Base-by-base conservation (phyloP, 129 eudicot genomes). In the Flaveria brownii region DNA sequence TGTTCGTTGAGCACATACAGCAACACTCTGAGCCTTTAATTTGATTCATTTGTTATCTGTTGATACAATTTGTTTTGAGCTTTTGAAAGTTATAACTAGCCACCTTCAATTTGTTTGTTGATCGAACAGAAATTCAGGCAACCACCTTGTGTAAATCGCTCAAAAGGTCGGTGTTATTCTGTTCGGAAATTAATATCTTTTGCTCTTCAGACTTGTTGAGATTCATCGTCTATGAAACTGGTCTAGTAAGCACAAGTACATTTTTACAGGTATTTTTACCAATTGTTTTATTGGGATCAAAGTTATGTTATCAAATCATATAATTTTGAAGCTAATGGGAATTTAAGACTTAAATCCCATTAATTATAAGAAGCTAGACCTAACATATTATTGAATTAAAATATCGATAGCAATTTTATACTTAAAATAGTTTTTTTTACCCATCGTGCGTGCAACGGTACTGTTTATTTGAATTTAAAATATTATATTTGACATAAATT, bases 201-300 rank as follows among this genome's bases (percentile, higher is more conserved):
- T 80, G 78, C 83, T 80, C 83, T 80, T 80, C 78, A 80, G 83
- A 80, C 55, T 79, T 79, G 83, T 72, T 64, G 83, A 79, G 83
- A n/a, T 73, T 70, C 3, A 0, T 41, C 1, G 59, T 50, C 83
- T 1, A 64, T 65, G 83, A 80, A 80, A 61, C 74, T 54, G 78
- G 83, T 80, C 83, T 80, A 80, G 83, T 72, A 63, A 80, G 83
- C 83, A 72, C 2, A 51, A 64, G 69, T 23, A 80, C 78, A 80
- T 72, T 63, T 71, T 45, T 2, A 2, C 9, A 1, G 6, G 1
- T 0, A 13, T 16, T 61, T 46, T n/a, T n/a, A 0, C 9, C 5
- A 22, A 1, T 23, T 26, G 2, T 12, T 36, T 50, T 50, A 26
- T 26, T 3, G 7, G 55, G 69, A 82, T 74, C 30, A 73, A 70